phyloP scores from a whole-genome alignment of 805 yeast genomes.

The Debaryomyces maramus region DNA sequence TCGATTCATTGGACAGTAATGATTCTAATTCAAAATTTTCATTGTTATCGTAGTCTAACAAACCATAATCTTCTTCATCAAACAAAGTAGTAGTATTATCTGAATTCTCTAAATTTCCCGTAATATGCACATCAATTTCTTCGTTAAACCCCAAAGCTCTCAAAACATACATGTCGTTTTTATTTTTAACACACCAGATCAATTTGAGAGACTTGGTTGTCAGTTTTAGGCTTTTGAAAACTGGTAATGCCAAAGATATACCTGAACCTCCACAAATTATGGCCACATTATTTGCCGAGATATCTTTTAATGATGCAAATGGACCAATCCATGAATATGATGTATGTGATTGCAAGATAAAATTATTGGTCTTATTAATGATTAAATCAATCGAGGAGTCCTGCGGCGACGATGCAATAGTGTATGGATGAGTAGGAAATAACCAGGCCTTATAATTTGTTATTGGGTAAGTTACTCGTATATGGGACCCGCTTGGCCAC shows the following conservation, averaged over 20 bases:
- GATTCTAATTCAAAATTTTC: conserved; percentile 23
- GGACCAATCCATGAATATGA: conserved; percentile 25
- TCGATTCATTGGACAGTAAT: conserved; percentile 16
- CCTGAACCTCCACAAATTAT: conserved; percentile 77
- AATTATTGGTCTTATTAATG: conserved; percentile 38
- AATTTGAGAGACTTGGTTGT: conserved; percentile 33
- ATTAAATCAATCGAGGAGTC: conserved; percentile 45
- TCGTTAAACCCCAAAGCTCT: conserved; percentile 27
- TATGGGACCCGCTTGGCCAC: conserved; percentile 56
- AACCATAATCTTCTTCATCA: conserved; percentile 20
- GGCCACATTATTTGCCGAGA: conserved; percentile 47
- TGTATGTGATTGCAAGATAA: conserved; percentile 11
- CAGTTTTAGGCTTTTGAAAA: conserved; percentile 41
- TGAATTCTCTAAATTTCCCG: conserved; percentile 18
- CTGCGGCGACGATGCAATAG: conserved; percentile 49
- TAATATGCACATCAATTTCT: conserved; percentile 41
- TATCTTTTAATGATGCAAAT: conserved; percentile 47
- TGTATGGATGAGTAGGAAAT: conserved; percentile 67
- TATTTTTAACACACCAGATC: conserved; percentile 55
- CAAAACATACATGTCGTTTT: conserved; percentile 48
- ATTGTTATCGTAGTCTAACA: conserved; percentile 19
- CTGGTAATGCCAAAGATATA: conserved; percentile 59
- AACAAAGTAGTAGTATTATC: background rate
- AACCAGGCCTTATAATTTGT: conserved; percentile 37
- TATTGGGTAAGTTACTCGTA: conserved; percentile 46